phyloP scores from a whole-genome alignment of 2,329 filamentous ascomycete genomes.

The Penicillium sp. region DNA sequence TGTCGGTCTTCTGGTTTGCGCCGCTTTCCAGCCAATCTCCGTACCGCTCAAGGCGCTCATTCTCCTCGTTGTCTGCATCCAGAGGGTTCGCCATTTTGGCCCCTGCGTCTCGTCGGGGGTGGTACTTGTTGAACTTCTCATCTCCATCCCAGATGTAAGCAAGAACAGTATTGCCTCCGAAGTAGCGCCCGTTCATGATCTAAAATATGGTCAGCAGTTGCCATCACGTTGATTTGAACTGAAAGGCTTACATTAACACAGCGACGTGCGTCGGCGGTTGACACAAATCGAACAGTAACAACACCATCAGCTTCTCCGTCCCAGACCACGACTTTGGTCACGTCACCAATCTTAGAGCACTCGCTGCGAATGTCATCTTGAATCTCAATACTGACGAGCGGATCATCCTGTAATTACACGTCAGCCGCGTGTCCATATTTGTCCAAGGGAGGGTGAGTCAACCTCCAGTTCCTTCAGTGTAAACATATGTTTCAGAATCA shows the following conservation, averaged over 20 bases:
- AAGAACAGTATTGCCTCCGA: constrained; percentile 68
- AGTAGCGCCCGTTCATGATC: constrained; percentile 76
- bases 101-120: constrained; percentile 39
- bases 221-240: not conserved
- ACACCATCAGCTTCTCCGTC: constrained; percentile 83
- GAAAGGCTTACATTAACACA: constrained; percentile 57
- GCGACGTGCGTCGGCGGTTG: constrained; percentile 65
- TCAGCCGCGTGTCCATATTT: constrained; percentile 16
- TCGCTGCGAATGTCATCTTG: constrained; percentile 92
- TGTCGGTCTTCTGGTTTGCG: constrained; percentile 6
- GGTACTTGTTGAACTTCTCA: constrained; percentile 71
- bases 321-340: constrained; percentile 88
- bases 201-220: constrained; percentile 26
- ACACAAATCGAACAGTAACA: constrained; percentile 77
- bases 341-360: constrained; percentile 77
- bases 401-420: constrained; percentile 59
- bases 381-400: constrained; percentile 79
- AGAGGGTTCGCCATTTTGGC: constrained; percentile 27
- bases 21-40: constrained; percentile 47
- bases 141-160: constrained; percentile 69
- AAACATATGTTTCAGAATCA: constrained; percentile 92
- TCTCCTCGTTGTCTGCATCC: constrained; percentile 50
- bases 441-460: not conserved
- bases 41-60: constrained; percentile 47
- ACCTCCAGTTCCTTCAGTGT: constrained; percentile 75